Evolutionary conservation across 768 basidiomycete species (phyloP).

Genomic region (Boletellus ananas): DNA sequence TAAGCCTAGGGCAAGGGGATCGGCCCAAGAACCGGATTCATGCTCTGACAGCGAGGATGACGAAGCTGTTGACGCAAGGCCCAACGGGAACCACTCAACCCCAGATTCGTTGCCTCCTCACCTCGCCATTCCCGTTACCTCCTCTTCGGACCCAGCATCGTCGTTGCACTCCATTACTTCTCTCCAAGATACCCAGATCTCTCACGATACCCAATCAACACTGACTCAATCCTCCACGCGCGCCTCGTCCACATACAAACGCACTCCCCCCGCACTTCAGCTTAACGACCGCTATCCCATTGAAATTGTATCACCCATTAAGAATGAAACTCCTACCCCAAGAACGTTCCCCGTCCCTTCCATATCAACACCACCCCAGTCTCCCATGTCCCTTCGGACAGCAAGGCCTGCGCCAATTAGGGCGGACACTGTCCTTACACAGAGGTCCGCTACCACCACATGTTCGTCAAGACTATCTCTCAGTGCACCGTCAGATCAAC

Average conservation of each 20-base stretch:
- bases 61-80: constrained; percentile 19
- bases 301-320: constrained; percentile 14
- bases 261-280: constrained; percentile 28
- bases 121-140: constrained; percentile 6
- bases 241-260: constrained; percentile 15
- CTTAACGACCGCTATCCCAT: constrained; percentile 21
- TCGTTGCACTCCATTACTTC: constrained; percentile 37
- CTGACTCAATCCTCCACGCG: constrained; percentile 5
- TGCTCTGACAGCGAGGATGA: constrained; percentile 34
- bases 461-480: constrained; percentile 27
- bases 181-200: constrained; percentile 31
- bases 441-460: neutral
- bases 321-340: constrained; percentile 27
- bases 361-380: constrained; percentile 49
- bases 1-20: constrained; percentile 25
- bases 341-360: constrained; percentile 48
- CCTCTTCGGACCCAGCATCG: constrained; percentile 7
- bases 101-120: constrained; percentile 28
- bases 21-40: constrained; percentile 25
- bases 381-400: constrained; percentile 27
- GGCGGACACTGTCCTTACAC: constrained; percentile 10
- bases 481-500: constrained; percentile 26
- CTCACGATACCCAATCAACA: constrained; percentile 23
- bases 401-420: constrained; percentile 15
- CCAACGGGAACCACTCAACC: constrained; percentile 13